Base-by-base conservation (phyloP, 106 monocot species). In the Phalaenopsis equestris region DNA sequence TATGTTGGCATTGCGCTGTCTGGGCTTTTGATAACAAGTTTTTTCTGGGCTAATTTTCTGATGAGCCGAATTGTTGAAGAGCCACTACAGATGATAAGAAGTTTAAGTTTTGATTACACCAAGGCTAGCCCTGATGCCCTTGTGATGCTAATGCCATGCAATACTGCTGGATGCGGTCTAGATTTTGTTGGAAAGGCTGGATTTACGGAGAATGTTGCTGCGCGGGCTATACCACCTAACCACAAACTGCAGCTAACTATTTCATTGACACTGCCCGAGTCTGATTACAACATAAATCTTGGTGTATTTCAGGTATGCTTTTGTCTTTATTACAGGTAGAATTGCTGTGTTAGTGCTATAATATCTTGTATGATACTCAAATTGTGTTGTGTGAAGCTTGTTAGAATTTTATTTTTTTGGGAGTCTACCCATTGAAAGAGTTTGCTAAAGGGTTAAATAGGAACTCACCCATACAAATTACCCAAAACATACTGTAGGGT, bases 21-120 rank as follows among this genome's bases (percentile, higher is more conserved):
- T 43, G 91, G 87, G 7, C 56, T 93, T 52, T 76, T 99, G 79
- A 52, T 86, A 1, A 55, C 55, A 17, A 89, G 93, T 0, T 91
- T 99, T 73, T 42, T 95, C 23, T 67, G 61, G 18, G 92, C 87
- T 78, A 81, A 78, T 55, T 4, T 93, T 72, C 21, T 91, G 61
- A 81, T 89, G 82, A 76, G 67, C 48, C 57, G 47, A n/a, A 41
- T 90, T 12, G 81, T 90, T 5, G 98, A 95, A 61, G 87, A 94
- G 84, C 94, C 94, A 0, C 38, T 99, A n/a, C 65, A 75, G 78
- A 43, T 95, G 30, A 80, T 4, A 6, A 81, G 82, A 77, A 86
- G 89, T 6, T 82, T 99, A 83, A 88, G 76, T 76, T 99, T 99
- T 80, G 98, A 99, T 85, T 99, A 91, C 70, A 94, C 98, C 10